A percentile compares a stretch with the other conserved stretches of the same genome.
phyloP scores from a whole-genome alignment of 2,329 filamentous ascomycete genomes.

The Paecilomyces variotii region DNA sequence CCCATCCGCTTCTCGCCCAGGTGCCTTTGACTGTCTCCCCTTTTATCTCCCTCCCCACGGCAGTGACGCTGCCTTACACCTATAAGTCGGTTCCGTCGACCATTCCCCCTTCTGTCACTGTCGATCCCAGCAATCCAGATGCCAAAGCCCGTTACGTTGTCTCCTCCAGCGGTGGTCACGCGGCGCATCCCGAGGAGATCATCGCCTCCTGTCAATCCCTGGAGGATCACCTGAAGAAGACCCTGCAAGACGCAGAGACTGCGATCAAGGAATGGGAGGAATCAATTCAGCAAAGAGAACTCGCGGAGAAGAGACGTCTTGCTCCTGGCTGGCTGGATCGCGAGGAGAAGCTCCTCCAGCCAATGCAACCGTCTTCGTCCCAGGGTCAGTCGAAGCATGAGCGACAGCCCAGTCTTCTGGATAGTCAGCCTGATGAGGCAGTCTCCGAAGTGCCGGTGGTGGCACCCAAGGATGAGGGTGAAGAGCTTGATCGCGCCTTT shows the following conservation, averaged over 20 bases:
- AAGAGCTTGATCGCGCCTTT: constrained; percentile 48
- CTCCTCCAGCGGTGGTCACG: constrained; percentile 68
- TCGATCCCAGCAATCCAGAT: constrained; percentile 38
- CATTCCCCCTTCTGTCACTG: constrained; percentile 64
- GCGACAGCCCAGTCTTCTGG: constrained; percentile 24
- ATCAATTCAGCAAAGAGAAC: constrained; percentile 48
- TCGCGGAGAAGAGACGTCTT: constrained; percentile 55
- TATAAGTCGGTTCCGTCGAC: constrained; percentile 86
- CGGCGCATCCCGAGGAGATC: constrained; percentile 82
- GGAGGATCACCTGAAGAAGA: constrained; percentile 63
- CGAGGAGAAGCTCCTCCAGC: constrained; percentile 52
- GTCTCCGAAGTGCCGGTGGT: constrained; percentile 30
- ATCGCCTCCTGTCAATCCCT: constrained; percentile 72
- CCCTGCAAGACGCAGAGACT: constrained; percentile 57
- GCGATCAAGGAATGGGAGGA: constrained; percentile 65
- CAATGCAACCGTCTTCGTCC: constrained; percentile 21
- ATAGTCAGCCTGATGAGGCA: constrained; percentile 29
- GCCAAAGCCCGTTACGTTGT: constrained; percentile 62
- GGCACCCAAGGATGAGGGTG: constrained; percentile 39
- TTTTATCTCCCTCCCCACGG: constrained; percentile 81
- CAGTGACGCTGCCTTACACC: constrained; percentile 88
- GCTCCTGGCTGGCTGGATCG: constrained; percentile 59
- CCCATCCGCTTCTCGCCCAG: constrained; percentile 84
- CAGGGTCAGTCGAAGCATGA: not conserved
- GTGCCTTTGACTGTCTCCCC: constrained; percentile 90